These are phyloP conservation scores for Podila epigama DNA, from an alignment of 192 early-diverging fungal genomes.

Conservation along the genomic window DNA sequence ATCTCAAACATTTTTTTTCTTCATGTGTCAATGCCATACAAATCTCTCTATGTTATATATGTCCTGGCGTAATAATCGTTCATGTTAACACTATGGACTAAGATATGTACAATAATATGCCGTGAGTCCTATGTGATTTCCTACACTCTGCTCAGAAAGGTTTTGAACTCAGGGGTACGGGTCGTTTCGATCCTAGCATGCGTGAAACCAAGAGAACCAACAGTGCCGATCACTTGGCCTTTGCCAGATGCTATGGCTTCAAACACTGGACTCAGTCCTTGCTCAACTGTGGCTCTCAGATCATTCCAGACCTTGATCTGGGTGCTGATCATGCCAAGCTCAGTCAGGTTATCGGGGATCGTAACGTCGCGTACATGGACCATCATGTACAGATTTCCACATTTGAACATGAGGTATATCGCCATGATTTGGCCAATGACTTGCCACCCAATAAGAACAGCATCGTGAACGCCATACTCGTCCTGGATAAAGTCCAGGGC, in stretches of 20 bases:
- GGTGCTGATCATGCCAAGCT: background rate
- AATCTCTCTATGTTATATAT: no score
- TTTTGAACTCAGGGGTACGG: slow-evolving; percentile 18
- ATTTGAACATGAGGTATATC: slow-evolving; percentile 10
- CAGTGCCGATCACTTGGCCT: background rate
- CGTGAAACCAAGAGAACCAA: background rate
- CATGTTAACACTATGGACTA: no score
- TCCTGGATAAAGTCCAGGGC: slow-evolving; percentile 29
- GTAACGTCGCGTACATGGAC: slow-evolving; percentile 3
- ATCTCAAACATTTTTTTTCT: no score
- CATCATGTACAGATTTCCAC: slow-evolving; percentile 14
- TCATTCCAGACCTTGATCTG: slow-evolving; percentile 12
- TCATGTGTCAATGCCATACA: no score
- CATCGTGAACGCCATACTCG: slow-evolving; percentile 18
- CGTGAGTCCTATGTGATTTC: background rate
- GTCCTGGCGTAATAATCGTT: no score
- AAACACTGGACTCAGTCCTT: slow-evolving; percentile 12
- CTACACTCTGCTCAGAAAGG: slow-evolving; percentile 7
- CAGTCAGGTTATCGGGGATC: slow-evolving; percentile 4
- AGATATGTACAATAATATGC: no score
- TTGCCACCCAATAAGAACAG: slow-evolving; percentile 15
- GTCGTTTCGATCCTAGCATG: slow-evolving; percentile 7
- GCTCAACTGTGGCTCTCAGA: slow-evolving; percentile 12
- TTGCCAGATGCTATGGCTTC: slow-evolving; percentile 6
- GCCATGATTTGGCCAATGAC: slow-evolving; percentile 18